Percentiles rank a stretch among this genome's conserved stretches.
These are phyloP conservation scores for Aegilops sharonensis DNA, from an alignment of 176 grass and related monocot species.

Conservation along the genomic window DNA sequence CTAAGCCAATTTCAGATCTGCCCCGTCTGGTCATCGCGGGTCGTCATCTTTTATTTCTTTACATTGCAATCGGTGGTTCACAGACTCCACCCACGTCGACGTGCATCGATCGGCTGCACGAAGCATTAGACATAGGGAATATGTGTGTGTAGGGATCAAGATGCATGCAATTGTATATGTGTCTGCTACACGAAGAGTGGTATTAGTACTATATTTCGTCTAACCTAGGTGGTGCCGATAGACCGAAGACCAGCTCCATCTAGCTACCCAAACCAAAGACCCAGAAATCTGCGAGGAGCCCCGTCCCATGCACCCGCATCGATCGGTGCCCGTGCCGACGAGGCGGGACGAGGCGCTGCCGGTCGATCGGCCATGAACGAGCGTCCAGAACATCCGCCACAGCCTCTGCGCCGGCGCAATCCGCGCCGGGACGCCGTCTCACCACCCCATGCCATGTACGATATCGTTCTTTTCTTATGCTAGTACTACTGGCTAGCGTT, in stretches of 20 bases:
- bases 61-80: not conserved
- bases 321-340: constrained; percentile 2
- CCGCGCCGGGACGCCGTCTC: constrained; percentile 23
- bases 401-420: constrained; percentile 27
- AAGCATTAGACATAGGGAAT: constrained; percentile 39
- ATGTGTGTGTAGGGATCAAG: constrained; percentile 2
- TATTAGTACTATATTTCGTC: not conserved
- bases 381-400: constrained; percentile 30
- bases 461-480: too few relatives aligned
- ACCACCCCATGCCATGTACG: too few relatives aligned
- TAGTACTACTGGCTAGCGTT: not conserved
- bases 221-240: not conserved
- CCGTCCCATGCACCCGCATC: not conserved
- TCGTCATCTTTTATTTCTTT: not conserved
- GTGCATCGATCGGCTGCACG: not conserved
- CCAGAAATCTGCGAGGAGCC: not conserved
- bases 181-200: not conserved
- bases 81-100: not conserved
- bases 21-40: not conserved
- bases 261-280: not conserved
- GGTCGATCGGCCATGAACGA: constrained; percentile 31
- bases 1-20: not conserved
- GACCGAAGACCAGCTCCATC: not conserved
- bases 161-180: not conserved
- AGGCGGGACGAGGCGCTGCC: constrained; percentile 17